Evolutionary conservation across 257 asterid species (phyloP).

Genomic region (Voacanga thouarsii): DNA sequence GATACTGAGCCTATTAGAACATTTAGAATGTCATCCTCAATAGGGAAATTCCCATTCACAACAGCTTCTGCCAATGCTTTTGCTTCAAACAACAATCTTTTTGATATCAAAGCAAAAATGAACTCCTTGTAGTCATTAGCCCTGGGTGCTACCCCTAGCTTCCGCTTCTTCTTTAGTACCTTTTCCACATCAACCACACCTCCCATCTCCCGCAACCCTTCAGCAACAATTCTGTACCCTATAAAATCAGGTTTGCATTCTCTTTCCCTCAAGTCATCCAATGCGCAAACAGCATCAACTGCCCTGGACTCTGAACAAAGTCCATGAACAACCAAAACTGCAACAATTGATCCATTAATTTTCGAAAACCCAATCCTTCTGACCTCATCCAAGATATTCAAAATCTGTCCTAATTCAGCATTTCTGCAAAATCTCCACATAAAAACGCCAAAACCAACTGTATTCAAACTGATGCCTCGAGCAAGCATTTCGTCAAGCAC

Average conservation of each 20-base stretch:
- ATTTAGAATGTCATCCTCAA: constrained; percentile 72
- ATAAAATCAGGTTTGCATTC: constrained; percentile 87
- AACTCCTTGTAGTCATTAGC: constrained; percentile 50
- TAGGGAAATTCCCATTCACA: constrained; percentile 67
- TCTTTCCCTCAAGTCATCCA: constrained; percentile 71
- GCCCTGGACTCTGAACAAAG: constrained; percentile 41
- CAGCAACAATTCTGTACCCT: constrained; percentile 85
- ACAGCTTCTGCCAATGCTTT: constrained; percentile 72
- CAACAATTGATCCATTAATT: constrained; percentile 60
- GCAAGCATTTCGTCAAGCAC: constrained; percentile 72
- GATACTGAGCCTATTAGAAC: constrained; percentile 76
- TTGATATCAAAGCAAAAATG: constrained; percentile 57
- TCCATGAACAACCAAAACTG: constrained; percentile 67
- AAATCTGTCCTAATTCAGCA: constrained; percentile 40
- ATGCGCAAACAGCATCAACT: constrained; percentile 43
- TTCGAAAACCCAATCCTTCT: constrained; percentile 42
- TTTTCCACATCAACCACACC: constrained; percentile 46
- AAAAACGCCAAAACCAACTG: constrained; percentile 82
- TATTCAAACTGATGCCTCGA: constrained; percentile 44
- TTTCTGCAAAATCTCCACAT: constrained; percentile 58
- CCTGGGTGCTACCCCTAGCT: constrained; percentile 89
- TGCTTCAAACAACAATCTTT: constrained; percentile 56
- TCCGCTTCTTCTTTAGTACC: constrained; percentile 80
- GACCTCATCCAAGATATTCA: constrained; percentile 52
- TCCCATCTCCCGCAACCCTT: constrained; percentile 51